A percentile compares a stretch with the other conserved stretches of the same genome.
Evolutionary conservation across 345 rosid species (phyloP).

Genomic region (Eucalyptus albens): DNA sequence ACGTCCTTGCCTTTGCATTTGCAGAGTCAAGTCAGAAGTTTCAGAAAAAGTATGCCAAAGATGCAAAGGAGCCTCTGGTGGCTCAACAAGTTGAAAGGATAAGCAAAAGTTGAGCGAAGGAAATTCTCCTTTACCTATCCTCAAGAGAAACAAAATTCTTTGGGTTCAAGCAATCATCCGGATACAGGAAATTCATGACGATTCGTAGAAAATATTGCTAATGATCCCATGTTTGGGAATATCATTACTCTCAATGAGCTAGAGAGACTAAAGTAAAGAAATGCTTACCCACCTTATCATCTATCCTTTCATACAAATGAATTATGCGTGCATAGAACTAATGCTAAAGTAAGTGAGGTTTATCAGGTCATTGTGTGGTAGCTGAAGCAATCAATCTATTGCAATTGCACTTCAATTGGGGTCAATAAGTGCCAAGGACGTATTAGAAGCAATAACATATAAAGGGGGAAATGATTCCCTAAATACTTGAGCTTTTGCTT

Average conservation of each 20-base stretch:
- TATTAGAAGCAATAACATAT: not conserved
- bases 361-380: not conserved
- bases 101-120: not conserved
- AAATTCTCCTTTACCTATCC: not conserved
- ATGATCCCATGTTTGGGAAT: not conserved
- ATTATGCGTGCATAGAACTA: not conserved
- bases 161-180: not conserved
- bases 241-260: not conserved
- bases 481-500: not conserved
- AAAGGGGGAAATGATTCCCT: not conserved
- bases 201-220: not conserved
- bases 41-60: not conserved
- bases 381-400: not conserved
- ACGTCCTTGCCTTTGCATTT: not conserved
- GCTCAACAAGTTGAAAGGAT: not conserved
- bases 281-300: not conserved
- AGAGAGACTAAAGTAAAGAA: not conserved
- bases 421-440: not conserved
- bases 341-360: not conserved
- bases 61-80: not conserved
- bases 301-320: not conserved
- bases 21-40: not conserved
- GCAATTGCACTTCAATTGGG: not conserved
- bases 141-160: not conserved
- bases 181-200: not conserved